Percentiles rank a stretch among this genome's conserved stretches.
Evolutionary conservation across 352 stramenopile species (phyloP).

Genomic region (Pseudoperonospora humuli): DNA sequence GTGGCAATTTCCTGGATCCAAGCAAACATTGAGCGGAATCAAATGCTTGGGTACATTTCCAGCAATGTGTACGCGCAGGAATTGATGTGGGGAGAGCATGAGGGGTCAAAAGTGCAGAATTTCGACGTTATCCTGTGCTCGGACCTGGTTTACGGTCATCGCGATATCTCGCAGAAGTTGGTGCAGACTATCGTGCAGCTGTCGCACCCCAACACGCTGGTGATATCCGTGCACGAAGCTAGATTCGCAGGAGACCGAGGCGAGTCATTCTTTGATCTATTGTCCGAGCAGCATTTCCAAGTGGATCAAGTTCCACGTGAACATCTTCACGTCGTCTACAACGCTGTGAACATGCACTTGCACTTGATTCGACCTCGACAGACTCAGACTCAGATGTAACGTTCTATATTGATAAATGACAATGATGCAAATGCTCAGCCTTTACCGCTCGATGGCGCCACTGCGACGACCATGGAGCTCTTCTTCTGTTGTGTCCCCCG

Average conservation of each 20-base stretch:
- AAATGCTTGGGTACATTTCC: constrained; percentile 17
- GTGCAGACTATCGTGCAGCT: constrained; percentile 34
- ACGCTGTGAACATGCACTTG: constrained; percentile 34
- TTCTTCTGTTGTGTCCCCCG: background rate
- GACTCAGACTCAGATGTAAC: background rate
- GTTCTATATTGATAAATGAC: too few relatives aligned
- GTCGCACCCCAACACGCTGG: constrained; percentile 26
- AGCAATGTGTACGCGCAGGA: constrained; percentile 11
- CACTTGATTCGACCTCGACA: constrained; percentile 29
- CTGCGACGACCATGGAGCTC: constrained; percentile 5
- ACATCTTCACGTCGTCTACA: constrained; percentile 34
- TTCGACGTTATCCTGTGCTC: constrained; percentile 56
- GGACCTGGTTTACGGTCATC: constrained; percentile 48
- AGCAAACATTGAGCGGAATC: constrained; percentile 41
- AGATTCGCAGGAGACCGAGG: constrained; percentile 47
- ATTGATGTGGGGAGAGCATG: constrained; percentile 39
- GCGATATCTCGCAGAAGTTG: constrained; percentile 31
- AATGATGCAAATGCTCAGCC: too few relatives aligned
- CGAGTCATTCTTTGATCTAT: constrained; percentile 34
- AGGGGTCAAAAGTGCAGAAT: constrained; percentile 3
- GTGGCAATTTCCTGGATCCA: constrained; percentile 43
- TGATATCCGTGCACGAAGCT: constrained; percentile 45
- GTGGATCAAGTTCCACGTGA: constrained; percentile 27
- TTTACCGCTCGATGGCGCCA: constrained; percentile 6
- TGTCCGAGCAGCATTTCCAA: constrained; percentile 23